Evolutionary conservation across 2,329 filamentous ascomycete genomes (phyloP).

Genomic region (Cadophora sp.): DNA sequence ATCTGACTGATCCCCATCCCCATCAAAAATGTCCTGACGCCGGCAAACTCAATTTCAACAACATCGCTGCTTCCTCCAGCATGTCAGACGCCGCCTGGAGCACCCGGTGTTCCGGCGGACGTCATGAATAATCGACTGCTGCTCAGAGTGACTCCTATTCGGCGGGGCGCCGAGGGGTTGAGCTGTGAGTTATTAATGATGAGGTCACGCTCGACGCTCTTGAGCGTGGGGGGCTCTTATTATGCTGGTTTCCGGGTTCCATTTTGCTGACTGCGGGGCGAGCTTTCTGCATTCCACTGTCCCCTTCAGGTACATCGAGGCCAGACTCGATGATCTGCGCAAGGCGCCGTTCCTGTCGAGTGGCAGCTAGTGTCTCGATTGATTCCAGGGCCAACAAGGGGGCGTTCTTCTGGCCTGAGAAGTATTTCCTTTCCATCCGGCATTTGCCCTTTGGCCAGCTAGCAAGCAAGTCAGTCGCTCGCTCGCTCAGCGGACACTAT

Average conservation of each 20-base stretch:
- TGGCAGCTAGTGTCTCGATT: conserved; percentile 14
- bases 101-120: conserved; percentile 30
- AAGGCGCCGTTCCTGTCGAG: conserved; percentile 27
- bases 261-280: conserved; percentile 40
- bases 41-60: conserved; percentile 32
- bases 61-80: conserved; percentile 15
- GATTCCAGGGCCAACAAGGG: conserved; percentile 28
- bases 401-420: conserved; percentile 20
- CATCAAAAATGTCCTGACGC: conserved; percentile 10
- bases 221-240: conserved; percentile 38
- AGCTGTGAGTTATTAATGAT: conserved; percentile 38
- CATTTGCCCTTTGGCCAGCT: conserved; percentile 16
- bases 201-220: conserved; percentile 38
- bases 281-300: conserved; percentile 32
- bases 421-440: conserved; percentile 17
- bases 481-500: conserved; percentile 32
- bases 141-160: conserved; percentile 23
- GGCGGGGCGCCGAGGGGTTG: conserved; percentile 25
- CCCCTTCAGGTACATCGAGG: conserved; percentile 31
- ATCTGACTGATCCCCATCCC: conserved; percentile 19
- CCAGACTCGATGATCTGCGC: conserved; percentile 17
- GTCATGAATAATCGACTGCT: conserved; percentile 28
- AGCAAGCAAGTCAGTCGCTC: no score
- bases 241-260: conserved; percentile 25
- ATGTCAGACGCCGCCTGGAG: conserved; percentile 11